Base-by-base conservation (phyloP, 768 basidiomycete genomes). In the Erythrobasidium yunnanense region DNA sequence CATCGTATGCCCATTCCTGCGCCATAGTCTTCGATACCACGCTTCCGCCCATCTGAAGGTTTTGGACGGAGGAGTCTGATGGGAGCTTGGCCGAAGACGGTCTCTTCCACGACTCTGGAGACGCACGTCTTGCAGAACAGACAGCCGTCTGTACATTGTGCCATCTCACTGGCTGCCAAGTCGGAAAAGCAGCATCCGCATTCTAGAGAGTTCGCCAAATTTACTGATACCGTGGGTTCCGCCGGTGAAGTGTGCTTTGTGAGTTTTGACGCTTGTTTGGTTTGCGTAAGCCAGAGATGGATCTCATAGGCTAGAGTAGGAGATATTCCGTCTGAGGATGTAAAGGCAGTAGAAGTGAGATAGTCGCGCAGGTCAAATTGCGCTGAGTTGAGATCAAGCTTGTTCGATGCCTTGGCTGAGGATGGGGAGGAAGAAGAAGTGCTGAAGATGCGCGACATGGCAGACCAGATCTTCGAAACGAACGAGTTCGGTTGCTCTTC, bases 101-200 rank as follows among this genome's bases (percentile, higher is more conserved):
- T 60, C 45, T 60, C 57, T 15, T 60, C 27, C 8, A 60, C 42
- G 11, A 45, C 35, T 25, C 57, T 3, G 17, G 57, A 15, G 18
- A 60, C 15, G 42, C 57, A 60, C 35, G 42, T 25, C 25, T 60
- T 38, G 32, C 57, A 60, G 38, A 60, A 60, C 5, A 60, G 6
- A 27, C 57, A 60, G 3, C 57, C 57, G 25, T 60, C 42, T 7
- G 57, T 25, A 20, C 57, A 60, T 8, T 20, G 17, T 23, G 57
- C 35, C 11, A 25, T 45, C 6, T 38, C 30, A 22, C 47, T n/a
- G 34, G 23, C 4, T n/a, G 17, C 47, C 3, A 60, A 30, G 47
- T 60, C 57, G 5, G 34, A 20, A 27, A 60, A 60, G 45, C 57
- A 60, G 42, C 57, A 60, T 8, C 57, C 57, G 23, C 57, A 60